These are phyloP conservation scores for Lineolata rhizophorae DNA, from an alignment of 495 filamentous ascomycete genomes.

Conservation along the genomic window DNA sequence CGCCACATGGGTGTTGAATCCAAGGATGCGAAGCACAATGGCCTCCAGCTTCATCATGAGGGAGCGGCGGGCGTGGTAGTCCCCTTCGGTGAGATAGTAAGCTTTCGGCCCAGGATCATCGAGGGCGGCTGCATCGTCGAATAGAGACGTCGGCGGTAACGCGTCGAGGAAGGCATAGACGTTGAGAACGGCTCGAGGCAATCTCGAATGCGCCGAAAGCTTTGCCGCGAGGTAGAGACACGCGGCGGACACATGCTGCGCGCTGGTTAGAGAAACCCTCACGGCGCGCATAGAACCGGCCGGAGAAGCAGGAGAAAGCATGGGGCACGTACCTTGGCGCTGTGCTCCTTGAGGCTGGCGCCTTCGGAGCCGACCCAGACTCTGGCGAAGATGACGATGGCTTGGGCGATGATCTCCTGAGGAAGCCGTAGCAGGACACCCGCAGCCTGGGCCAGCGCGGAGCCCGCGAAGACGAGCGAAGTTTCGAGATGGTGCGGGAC, in stretches of 20 bases:
- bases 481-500: slow-evolving; percentile 61
- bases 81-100: slow-evolving; percentile 53
- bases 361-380: slow-evolving; percentile 59
- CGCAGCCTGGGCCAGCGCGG: slow-evolving; percentile 68
- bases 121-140: too few species aligned
- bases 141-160: slow-evolving; percentile 35
- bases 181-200: slow-evolving; percentile 58
- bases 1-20: slow-evolving; percentile 64
- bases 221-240: slow-evolving; percentile 69
- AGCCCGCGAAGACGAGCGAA: slow-evolving; percentile 40
- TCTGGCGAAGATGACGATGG: slow-evolving; percentile 68
- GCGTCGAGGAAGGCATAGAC: slow-evolving; percentile 71
- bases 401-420: slow-evolving; percentile 74
- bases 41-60: slow-evolving; percentile 50
- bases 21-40: slow-evolving; percentile 47
- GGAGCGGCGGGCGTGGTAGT: slow-evolving; percentile 38
- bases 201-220: slow-evolving; percentile 51
- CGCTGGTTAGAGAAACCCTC: too few species aligned
- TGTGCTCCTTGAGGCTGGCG: slow-evolving; percentile 35
- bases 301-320: neutral
- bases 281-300: slow-evolving; percentile 3
- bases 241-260: slow-evolving; percentile 60
- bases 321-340: slow-evolving; percentile 25
- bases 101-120: too few species aligned
- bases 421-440: slow-evolving; percentile 69